Evolutionary conservation across 2,329 filamentous ascomycete species (phyloP), one percentile per base, ranked within the genome.

Genomic region (Fusarium sp.): DNA sequence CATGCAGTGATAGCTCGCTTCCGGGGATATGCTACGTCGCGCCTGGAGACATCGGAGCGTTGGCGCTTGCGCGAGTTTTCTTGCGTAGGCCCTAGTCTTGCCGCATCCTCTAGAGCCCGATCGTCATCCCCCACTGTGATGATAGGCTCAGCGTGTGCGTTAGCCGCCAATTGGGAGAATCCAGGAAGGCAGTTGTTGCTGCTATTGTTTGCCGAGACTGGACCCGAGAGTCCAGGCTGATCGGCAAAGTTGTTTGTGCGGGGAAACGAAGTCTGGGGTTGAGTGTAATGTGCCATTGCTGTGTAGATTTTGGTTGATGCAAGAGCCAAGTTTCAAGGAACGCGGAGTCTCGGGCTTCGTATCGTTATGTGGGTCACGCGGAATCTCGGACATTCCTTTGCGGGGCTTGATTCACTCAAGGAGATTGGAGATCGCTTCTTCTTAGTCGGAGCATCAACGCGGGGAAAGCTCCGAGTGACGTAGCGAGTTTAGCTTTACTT

Each of bases 1-100:
- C 60, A 63, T 10, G 60, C 60, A 10, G 54, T 38, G n/a, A 58
- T 39, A 18, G 60, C 60, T 22, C 60, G 49, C 44, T 63, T 63
- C 5, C 60, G 36, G 2, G 60, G 60, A 45, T 58, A 63, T 2
- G 49, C 49, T 18, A 39, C 49, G 17, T 33, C 20, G 4, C 14
- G 20, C 9, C 46, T 40, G 17, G 48, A 50, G 33, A 18, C 24
- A 9, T 51, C 48, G 22, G 48, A 18, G 3, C 48, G 34, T 15
- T 18, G 34, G 15, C 34, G 48, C 9, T 51, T 51, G 22, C 34
- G 34, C 7, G 20, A 31, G 6, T 10, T 6, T 28, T 28, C 20
- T 18, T 26, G 36, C 8, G 10, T 15, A n/a, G 34, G 20, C 13
- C 18, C 26, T 9, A 14, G 18, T 4, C 17, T 18, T 15, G n/a